Conservation (phyloP, 192 early-diverging fungal genomes). For the Neocallimastix lanati region DNA sequence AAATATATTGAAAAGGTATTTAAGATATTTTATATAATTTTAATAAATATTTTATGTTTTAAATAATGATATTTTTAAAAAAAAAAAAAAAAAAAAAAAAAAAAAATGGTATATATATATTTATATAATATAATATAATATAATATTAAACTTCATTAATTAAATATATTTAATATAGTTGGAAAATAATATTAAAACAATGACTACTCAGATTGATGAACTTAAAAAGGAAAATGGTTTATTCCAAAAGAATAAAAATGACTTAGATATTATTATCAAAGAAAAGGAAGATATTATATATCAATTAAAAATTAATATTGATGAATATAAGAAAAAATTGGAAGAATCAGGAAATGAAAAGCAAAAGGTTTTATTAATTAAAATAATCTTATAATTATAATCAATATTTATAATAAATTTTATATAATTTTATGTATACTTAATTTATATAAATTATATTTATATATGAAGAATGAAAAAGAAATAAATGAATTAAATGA, state of each 20-base stretch:
- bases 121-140: no score
- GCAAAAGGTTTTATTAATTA: neutral
- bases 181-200: neutral
- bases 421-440: no score
- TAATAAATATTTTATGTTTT: no score
- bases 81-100: no score
- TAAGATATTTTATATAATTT: no score
- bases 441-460: neutral
- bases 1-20: neutral
- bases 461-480: neutral
- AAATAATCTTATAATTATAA: no score
- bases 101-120: no score
- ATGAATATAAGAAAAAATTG: neutral
- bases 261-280: neutral
- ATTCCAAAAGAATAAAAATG: neutral
- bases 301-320: neutral
- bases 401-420: no score
- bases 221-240: neutral
- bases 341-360: neutral
- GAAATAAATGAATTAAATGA: neutral
- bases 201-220: neutral
- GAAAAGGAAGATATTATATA: neutral
- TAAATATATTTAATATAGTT: neutral
- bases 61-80: no score
- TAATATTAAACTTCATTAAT: no score